Evolutionary conservation across 23 red algal genomes (phyloP).

Genomic region (Chondrus crispus): DNA sequence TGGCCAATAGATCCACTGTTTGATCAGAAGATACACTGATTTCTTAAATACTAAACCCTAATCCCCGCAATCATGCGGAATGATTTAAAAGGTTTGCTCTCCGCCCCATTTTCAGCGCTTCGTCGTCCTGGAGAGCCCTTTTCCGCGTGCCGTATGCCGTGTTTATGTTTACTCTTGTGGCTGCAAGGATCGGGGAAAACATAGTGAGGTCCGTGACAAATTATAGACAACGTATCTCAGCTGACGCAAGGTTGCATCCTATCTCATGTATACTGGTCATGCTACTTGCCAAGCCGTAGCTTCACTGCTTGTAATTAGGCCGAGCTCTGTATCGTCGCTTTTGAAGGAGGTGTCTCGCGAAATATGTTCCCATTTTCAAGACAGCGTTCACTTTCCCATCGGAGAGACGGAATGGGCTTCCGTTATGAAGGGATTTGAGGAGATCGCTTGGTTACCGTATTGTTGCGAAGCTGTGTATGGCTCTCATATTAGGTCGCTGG

Average conservation of each 20-base stretch:
- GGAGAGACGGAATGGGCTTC: neutral
- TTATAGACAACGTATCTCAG: no score
- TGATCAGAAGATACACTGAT: no score
- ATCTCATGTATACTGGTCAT: neutral
- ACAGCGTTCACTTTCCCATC: neutral
- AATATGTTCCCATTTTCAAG: neutral
- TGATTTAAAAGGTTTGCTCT: neutral
- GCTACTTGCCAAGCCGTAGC: neutral
- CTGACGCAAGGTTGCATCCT: no score
- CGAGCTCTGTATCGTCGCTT: neutral
- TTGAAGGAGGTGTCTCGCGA: neutral
- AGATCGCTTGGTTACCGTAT: neutral
- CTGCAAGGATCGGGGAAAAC: no score
- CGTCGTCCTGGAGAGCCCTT: neutral
- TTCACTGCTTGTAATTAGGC: neutral
- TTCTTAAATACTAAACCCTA: no score
- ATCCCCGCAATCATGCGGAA: neutral
- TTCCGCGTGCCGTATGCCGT: neutral
- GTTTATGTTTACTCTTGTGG: no score
- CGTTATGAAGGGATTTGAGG: constrained; percentile 29
- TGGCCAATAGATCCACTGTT: no score
- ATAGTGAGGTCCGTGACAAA: no score
- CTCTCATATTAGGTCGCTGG: neutral
- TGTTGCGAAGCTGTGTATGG: constrained; percentile 5
- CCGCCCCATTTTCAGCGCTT: neutral